Evolutionary conservation across 176 grass and related monocot genomes (phyloP), one percentile per base, ranked within the genome.

Genomic region (Saccharum officinarum): DNA sequence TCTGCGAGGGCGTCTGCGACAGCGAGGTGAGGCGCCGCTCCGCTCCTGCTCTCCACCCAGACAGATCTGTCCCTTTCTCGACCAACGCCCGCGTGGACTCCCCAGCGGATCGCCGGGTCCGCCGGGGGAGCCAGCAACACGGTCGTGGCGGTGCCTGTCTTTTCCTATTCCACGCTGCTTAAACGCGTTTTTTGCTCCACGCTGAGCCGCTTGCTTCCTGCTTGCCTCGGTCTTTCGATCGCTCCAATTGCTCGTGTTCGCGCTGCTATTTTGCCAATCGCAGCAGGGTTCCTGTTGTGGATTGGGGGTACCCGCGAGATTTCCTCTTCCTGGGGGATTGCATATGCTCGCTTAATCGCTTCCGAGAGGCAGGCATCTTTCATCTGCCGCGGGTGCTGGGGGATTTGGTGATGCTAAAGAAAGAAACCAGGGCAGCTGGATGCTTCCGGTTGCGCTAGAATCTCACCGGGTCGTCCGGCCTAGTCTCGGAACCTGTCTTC

Each of bases 1-100:
- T 97, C 70, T 97, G 89, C 89, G 89, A 94, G 67, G 94, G 89
- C 80, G 65, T 97, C 80, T 97, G 89, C 83, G 85, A 78, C 73
- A 81, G 83, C 73, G 89, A 93, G 94, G 94, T 97, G 86, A 92
- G 86, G 38, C 12, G n/a, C 17, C 70, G 23, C 76, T 9, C 37
- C 41, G 13, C 7, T 44, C 54, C 7, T 7, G 18, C 2, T 22
- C 54, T 22, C 18, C 54, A 59, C 2, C 7, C 20, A 9, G 0
- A 59, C 73, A 68, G 73, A 85, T 85, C 61, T 69, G 63, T 85
- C 63, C 34, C 63, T 77, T 69, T 85, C 60, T 5, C 23, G 4
- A 23, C 59, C n/a, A n/a, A n/a, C n/a, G n/a, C n/a, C n/a, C n/a
- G n/a, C n/a, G n/a, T n/a, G n/a, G n/a, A n/a, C n/a, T n/a, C n/a